Percentiles rank a stretch among this genome's conserved stretches.
Evolutionary conservation across 805 yeast species (phyloP).

Genomic region (Suhomyces tanzawaensis): DNA sequence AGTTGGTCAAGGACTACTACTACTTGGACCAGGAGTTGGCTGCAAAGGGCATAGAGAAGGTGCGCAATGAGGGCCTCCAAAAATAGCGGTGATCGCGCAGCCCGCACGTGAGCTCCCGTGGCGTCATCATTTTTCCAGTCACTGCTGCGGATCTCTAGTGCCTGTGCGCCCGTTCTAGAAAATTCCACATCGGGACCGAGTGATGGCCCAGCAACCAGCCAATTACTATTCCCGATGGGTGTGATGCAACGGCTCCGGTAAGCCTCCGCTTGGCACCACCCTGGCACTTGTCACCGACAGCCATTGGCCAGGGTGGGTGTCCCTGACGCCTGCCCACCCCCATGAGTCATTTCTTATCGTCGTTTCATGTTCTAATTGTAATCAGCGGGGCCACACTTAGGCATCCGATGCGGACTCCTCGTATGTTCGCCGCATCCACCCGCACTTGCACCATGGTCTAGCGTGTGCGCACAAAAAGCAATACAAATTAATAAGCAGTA

Average conservation of each 20-base stretch:
- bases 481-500: constrained; percentile 9
- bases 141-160: no score
- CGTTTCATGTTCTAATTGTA: constrained; percentile 3
- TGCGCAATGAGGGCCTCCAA: constrained; percentile 23
- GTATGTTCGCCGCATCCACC: background rate
- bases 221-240: no score
- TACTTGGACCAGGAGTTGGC: constrained; percentile 43
- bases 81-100: no score
- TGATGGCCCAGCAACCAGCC: no score
- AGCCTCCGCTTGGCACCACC: no score
- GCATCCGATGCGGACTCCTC: background rate
- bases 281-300: no score
- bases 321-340: no score
- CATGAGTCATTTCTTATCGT: background rate
- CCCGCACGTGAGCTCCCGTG: no score
- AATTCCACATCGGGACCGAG: no score
- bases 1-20: constrained; percentile 28
- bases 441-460: background rate
- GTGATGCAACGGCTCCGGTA: no score
- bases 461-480: constrained; percentile 5
- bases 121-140: no score
- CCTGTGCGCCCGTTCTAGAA: background rate
- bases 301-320: no score
- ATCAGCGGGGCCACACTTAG: constrained; percentile 3
- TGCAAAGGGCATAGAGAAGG: constrained; percentile 35